Evolutionary conservation across 768 basidiomycete genomes (phyloP).

Genomic region (Royoungia palumana): DNA sequence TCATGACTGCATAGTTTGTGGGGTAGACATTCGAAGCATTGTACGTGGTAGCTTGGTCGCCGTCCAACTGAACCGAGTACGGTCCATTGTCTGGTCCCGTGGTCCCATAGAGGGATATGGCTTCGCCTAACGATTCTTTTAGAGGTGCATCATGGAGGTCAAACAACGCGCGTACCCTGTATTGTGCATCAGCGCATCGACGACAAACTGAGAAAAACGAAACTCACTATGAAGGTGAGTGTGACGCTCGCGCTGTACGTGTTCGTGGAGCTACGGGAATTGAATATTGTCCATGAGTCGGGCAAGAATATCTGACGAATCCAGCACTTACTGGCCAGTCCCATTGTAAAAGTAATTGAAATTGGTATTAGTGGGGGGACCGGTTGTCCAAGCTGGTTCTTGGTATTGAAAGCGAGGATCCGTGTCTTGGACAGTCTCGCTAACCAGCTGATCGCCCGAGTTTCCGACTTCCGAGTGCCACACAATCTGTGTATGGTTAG

Average conservation of each 20-base stretch:
- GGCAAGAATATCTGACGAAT: background rate
- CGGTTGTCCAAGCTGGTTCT: constrained; percentile 36
- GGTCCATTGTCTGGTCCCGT: constrained; percentile 35
- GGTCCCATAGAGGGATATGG: constrained; percentile 44
- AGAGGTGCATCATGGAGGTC: no score
- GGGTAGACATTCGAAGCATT: constrained; percentile 19
- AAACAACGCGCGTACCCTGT: no score
- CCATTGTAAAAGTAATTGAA: constrained; percentile 40
- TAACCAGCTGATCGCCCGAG: constrained; percentile 8
- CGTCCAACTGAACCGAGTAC: constrained; percentile 38
- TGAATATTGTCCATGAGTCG: background rate
- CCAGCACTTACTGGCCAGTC: constrained; percentile 38
- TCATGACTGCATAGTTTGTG: constrained; percentile 29
- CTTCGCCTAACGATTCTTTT: constrained; percentile 33
- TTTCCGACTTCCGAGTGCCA: constrained; percentile 30
- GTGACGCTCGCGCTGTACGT: constrained; percentile 33
- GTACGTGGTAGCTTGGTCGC: constrained; percentile 19
- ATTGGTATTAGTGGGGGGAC: constrained; percentile 26
- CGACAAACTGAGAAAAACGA: no score
- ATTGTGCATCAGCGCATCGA: no score
- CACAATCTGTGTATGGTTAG: constrained; percentile 17
- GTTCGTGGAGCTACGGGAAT: constrained; percentile 32
- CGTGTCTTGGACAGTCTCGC: constrained; percentile 32
- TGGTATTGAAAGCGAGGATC: constrained; percentile 40
- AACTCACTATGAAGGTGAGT: constrained; percentile 40